phyloP scores from a whole-genome alignment of 331 rosid species.

The Telfairia occidentalis region DNA sequence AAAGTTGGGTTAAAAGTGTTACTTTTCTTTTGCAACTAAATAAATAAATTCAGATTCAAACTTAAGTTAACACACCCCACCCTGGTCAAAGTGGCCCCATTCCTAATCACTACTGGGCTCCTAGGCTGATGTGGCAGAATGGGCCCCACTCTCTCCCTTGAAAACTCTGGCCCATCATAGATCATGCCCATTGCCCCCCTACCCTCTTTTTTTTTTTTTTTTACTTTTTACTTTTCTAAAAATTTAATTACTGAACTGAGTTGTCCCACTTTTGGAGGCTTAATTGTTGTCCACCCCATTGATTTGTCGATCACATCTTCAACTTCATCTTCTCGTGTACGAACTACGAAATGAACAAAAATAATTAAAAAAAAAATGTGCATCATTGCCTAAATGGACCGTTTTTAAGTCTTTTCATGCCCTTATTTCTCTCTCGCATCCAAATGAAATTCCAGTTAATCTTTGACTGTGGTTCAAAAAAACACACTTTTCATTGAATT shows the following conservation, averaged over 20 bases:
- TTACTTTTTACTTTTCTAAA: too few species aligned
- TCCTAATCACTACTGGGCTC: conserved; percentile 15
- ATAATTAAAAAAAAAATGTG: not conserved
- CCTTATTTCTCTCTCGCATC: not conserved
- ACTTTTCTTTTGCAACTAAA: not conserved
- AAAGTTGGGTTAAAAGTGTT: not conserved
- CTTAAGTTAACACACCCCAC: conserved; percentile 6
- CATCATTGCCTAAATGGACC: not conserved
- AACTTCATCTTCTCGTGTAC: not conserved
- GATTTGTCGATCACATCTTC: conserved; percentile 11
- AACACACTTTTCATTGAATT: not conserved
- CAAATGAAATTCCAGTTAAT: not conserved
- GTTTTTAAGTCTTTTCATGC: not conserved
- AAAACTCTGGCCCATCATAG: conserved; percentile 12
- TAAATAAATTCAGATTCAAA: not conserved
- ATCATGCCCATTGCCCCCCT: conserved; percentile 12
- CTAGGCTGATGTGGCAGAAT: conserved; percentile 14
- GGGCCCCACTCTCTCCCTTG: conserved; percentile 16
- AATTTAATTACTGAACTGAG: too few species aligned
- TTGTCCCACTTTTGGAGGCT: conserved; percentile 20
- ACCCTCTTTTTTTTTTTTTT: not conserved
- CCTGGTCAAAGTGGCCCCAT: conserved; percentile 28
- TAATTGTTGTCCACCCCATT: conserved; percentile 2
- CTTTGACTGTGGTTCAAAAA: not conserved
- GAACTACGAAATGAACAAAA: not conserved